Evolutionary conservation across 2,329 filamentous ascomycete species (phyloP), one percentile per base, ranked within the genome.

Genomic region (Alternaria sp.): DNA sequence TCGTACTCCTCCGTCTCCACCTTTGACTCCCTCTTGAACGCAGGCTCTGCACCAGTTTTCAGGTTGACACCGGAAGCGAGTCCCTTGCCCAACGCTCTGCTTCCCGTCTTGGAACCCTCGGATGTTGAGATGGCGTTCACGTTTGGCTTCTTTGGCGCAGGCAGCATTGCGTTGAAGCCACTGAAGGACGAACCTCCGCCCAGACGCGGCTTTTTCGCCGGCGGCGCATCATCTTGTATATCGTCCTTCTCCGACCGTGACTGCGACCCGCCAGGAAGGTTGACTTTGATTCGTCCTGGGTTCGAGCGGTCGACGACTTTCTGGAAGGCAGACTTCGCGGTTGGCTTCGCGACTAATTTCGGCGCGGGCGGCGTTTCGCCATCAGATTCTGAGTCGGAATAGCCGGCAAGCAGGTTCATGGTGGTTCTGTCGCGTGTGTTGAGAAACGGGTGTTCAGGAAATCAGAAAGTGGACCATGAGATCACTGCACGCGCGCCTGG

Each of bases 121-220:
- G 64, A 54, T 10, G 70, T 55, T 39, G 64, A 60, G 31, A 69
- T 59, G 39, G 61, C 65, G 34, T 61, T 64, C 29, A 54, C 55
- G 44, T 68, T 72, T 42, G 79, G 67, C 58, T 83, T 82, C 73
- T 97, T 98, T 0, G 94, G 93, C 26, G 93, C 84, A 3, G 94
- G 94, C 21, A 98, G 83, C 66, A 97, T 87, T 2, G 92, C 88
- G 74, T 94, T 95, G 81, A 97, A 95, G 2, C 89, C 90, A 51
- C 90, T 85, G 69, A 96, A 93, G 4, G 85, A 84, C 28, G 88
- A 87, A 3, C 84, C 85, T 6, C 82, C 84, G 7, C 82, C 84
- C 2, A 85, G 86, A 49, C 87, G 87, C 17, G 85, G 83, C 59
- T 89, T 88, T 74, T 97, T 97, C 1, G 89, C 83, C 0, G 90